A percentile compares a stretch with the other conserved stretches of the same genome.
Conservation (phyloP, 176 grass and related monocot species). For the Juncus effusus region DNA sequence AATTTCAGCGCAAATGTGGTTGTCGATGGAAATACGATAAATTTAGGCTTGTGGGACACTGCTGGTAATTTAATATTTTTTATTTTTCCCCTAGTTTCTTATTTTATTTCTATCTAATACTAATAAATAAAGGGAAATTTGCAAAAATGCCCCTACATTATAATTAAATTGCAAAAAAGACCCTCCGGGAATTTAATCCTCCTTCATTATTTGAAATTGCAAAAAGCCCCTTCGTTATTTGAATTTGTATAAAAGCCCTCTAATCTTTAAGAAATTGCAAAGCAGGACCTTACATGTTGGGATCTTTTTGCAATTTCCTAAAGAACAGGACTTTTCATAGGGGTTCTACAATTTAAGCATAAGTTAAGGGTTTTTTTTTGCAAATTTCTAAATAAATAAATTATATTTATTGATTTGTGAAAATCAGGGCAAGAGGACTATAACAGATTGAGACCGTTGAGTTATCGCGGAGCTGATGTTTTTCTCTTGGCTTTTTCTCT, state of each 20-base stretch:
- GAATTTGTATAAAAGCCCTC: too few relatives aligned
- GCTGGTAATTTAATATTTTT: constrained; percentile 35
- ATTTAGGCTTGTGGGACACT: constrained; percentile 70
- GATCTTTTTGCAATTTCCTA: too few relatives aligned
- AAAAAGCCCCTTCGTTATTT: too few relatives aligned
- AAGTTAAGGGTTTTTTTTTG: too few relatives aligned
- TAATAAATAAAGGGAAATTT: too few relatives aligned
- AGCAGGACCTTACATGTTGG: too few relatives aligned
- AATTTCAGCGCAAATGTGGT: constrained; percentile 70
- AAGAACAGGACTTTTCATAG: background rate
- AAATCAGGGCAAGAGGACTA: constrained; percentile 75
- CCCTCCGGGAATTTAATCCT: too few relatives aligned
- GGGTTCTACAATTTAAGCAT: background rate
- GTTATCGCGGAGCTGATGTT: constrained; percentile 76
- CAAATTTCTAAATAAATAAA: background rate
- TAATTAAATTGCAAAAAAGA: too few relatives aligned
- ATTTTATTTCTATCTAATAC: too few relatives aligned
- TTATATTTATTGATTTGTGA: background rate
- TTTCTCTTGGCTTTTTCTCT: constrained; percentile 76
- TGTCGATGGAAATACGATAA: constrained; percentile 60
- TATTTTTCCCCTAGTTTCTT: background rate
- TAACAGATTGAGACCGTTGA: constrained; percentile 59
- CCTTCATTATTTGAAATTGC: too few relatives aligned
- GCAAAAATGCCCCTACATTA: too few relatives aligned
- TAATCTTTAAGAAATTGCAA: too few relatives aligned